Base-by-base conservation (phyloP, 441 rosid species). In the Theobroma grandiflorum region DNA sequence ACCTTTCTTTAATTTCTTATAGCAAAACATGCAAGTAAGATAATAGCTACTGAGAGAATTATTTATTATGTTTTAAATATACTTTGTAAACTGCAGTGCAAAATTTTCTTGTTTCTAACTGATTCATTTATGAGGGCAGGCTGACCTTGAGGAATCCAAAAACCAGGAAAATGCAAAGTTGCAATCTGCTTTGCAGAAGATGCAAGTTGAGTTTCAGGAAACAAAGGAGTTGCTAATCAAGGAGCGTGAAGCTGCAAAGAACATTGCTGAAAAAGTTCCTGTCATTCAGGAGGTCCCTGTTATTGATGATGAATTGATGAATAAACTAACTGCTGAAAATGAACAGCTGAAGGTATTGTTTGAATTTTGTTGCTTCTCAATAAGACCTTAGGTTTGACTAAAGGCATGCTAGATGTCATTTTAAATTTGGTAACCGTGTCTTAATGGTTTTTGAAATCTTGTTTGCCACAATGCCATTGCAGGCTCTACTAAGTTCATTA, bases 401-500 rank as follows among this genome's bases (percentile, higher is more conserved):
- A 75, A 43, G 45, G 31, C 78, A 16, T 62, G 22, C 63, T 72
- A n/a, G 47, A 53, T 72, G 77, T 42, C 38, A 37, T 53, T 52
- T 71, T 71, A 71, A 31, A 16, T 16, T 74, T 15, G 4, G 58
- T 47, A 37, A 16, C 40, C 40, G 12, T 37, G 52, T 49, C 66
- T 14, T 20, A 42, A 55, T 77, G 40, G 42, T 84, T 58, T 74
- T 73, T 68, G 26, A 78, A 65, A 73, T 68, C n/a, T 72, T 61
- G 68, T 68, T 65, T 69, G 47, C 68, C 45, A 81, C 80, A 68
- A 55, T 67, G 74, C 20, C 63, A 61, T 79, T 81, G 63, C 88
- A 97, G 99, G 91, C 86, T 82, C 86, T 89, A 82, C 92, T 93
- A 70, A 88, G 86, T 87, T 90, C 94, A n/a, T 85, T 95, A 77